Evolutionary conservation across 495 filamentous ascomycete genomes (phyloP), one percentile per base, ranked within the genome.

Genomic region (Aspergillus campestris): DNA sequence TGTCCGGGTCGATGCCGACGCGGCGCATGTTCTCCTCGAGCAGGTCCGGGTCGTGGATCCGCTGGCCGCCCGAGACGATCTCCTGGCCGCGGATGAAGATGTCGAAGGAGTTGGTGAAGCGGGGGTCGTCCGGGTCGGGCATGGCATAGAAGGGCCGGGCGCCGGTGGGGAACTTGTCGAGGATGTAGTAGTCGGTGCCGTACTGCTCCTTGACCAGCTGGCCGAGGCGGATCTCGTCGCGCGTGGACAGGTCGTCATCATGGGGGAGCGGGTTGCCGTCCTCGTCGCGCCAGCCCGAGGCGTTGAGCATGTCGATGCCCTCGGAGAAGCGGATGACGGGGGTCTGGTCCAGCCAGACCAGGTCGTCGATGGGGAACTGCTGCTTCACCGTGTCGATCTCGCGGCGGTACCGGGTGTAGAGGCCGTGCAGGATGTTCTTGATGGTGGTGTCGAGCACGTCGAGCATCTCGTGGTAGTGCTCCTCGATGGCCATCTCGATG

Each of bases 71-170:
- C 1, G 83, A 87, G 5, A 91, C 80, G 50, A 95, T 94, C 60
- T 95, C 90, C 58, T 96, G 90, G 5, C 90, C 90, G 8, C 90
- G 86, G 42, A 95, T 75, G 67, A 95, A 95, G 56, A 95, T 91
- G 62, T 96, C 89, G 51, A 95, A 96, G 0, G 90, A 94, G 65
- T 95, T 95, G 34, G 89, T 95, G 56, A 76, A 74, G 3, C 71
- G 72, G 7, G 77, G 66, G 52, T 95, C 80, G 8, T 81, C 65
- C 3, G 86, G 75, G 44, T 95, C 89, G 0, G 87, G 86, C 77
- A 94, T 91, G n/a, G 90, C 85, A 53, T 96, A 95, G 67, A 95
- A 96, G 3, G 90, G 90, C 31, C 90, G 78, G 6, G 84, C 90
- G 8, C 81, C 80, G 2, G 75, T 66, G 9, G 90, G 90, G 62